phyloP scores from a whole-genome alignment of 768 basidiomycete genomes.

The Pulveroboletus frians region DNA sequence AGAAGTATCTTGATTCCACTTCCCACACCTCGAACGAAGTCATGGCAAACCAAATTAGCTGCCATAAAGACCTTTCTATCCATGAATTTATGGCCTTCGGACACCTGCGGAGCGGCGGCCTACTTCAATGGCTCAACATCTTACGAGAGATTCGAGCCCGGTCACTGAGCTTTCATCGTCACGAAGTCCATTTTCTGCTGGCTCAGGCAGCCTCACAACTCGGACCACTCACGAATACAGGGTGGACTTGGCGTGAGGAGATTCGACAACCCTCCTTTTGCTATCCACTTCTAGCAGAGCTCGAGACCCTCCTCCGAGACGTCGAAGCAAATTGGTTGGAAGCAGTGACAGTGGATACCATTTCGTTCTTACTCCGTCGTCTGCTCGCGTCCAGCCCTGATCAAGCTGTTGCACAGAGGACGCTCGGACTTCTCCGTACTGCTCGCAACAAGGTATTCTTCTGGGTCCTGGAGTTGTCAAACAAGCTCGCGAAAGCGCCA shows the following conservation, averaged over 20 bases:
- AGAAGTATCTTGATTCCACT: constrained; percentile 33
- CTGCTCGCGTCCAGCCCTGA: constrained; percentile 27
- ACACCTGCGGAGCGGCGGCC: constrained; percentile 40
- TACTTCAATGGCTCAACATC: constrained; percentile 50
- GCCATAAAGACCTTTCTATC: constrained; percentile 34
- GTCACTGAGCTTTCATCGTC: constrained; percentile 33
- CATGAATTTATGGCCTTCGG: constrained; percentile 44
- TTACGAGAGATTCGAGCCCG: constrained; percentile 36
- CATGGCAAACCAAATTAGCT: constrained; percentile 39
- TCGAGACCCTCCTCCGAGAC: constrained; percentile 28
- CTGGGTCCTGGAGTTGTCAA: constrained; percentile 35
- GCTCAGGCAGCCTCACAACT: constrained; percentile 41
- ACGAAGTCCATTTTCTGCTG: constrained; percentile 39
- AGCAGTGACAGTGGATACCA: constrained; percentile 26
- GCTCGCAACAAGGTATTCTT: constrained; percentile 29
- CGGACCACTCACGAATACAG: constrained; percentile 21
- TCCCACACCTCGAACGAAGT: constrained; percentile 38
- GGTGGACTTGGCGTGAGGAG: constrained; percentile 36
- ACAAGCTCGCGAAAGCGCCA: constrained; percentile 10
- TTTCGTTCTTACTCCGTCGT: constrained; percentile 32
- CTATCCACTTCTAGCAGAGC: constrained; percentile 29
- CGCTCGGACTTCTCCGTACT: constrained; percentile 23
- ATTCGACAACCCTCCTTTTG: constrained; percentile 31
- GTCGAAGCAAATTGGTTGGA: constrained; percentile 40
- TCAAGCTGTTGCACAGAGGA: constrained; percentile 12